Base-by-base conservation (phyloP, 139 green algal species). In the Mesotaenium endlicherianum region DNA sequence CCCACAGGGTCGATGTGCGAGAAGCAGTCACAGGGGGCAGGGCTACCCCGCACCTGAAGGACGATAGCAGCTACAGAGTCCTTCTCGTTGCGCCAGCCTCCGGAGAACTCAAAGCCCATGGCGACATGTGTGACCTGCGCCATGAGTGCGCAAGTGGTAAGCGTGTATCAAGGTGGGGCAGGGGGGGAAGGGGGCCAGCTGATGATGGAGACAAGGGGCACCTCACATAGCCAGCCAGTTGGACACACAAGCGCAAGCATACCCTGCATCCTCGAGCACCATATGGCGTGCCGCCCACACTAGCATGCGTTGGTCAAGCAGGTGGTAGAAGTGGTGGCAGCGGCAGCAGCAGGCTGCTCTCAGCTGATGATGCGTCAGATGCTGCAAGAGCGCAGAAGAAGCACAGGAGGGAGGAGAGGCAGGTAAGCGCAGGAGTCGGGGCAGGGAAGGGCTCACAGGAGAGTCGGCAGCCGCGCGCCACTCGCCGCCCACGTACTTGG, bases 81-180 rank as follows among this genome's bases (percentile, higher is more conserved):
- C 88, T 97, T 93, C 14, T 97, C 88, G 78, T 98, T 95, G 2
- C 89, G 80, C 95, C 95, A 98, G 11, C 95, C 95, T 34, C 95
- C 95, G 16, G 67, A 16, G 36, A 91, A 93, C 83, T 95, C 92
- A 70, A 97, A 97, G 1, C 82, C 93, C 39, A 97, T 83, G 45
- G 93, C 90, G 55, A 90, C 79, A 70, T 94, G 89, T 16, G 90
- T 94, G 55, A 60, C n/a, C 78, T 85, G 60, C 41, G 30, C 40
- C 5, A 8, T 14, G 59, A 34, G 59, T 5, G 30, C 5, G 59
- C 8, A 39, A 38, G 47, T 8, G 57, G 14, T 14, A 58, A 14
- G 47, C 14, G 47, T 8, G 8, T 26, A 14, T 14, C 4, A 58
- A 14, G 47, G 8, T 26, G 47, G 47, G 47, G 47, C 47, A 58